Conservation (phyloP, 495 filamentous ascomycete species). For the Penicillium canariense region DNA sequence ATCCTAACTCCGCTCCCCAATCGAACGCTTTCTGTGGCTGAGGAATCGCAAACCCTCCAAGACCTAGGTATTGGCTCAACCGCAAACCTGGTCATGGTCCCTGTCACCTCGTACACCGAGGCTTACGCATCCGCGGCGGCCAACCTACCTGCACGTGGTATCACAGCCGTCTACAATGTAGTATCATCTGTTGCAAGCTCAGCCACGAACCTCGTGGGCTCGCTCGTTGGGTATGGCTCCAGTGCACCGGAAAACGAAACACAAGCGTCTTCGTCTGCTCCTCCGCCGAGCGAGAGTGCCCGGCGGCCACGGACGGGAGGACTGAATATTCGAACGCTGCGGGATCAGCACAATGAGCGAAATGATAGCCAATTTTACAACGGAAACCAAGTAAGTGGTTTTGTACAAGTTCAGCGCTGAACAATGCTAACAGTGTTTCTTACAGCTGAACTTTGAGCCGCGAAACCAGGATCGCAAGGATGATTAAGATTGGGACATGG, state of each 20-base stretch:
- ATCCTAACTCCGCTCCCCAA: slow-evolving; percentile 78
- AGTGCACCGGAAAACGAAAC: slow-evolving; percentile 14
- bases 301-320: slow-evolving; percentile 22
- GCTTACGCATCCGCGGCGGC: slow-evolving; percentile 52
- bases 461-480: slow-evolving; percentile 56
- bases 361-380: slow-evolving; percentile 75
- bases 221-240: slow-evolving; percentile 53
- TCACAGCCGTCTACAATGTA: slow-evolving; percentile 44
- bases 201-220: slow-evolving; percentile 52
- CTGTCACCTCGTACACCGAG: slow-evolving; percentile 57
- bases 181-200: slow-evolving; percentile 42
- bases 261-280: slow-evolving; percentile 6
- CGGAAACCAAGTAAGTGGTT: slow-evolving; percentile 71
- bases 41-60: slow-evolving; percentile 66
- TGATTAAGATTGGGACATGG: slow-evolving; percentile 10
- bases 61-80: slow-evolving; percentile 71
- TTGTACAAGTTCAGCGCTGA: not conserved
- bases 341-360: slow-evolving; percentile 49
- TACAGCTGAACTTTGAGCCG: slow-evolving; percentile 73
- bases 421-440: not conserved
- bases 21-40: slow-evolving; percentile 63
- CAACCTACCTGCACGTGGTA: slow-evolving; percentile 44
- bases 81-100: slow-evolving; percentile 80
- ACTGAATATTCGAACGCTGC: slow-evolving; percentile 54
- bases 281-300: slow-evolving; percentile 11